Evolutionary conservation across 2,329 filamentous ascomycete genomes (phyloP).

Genomic region (Cordyceps farinosa): DNA sequence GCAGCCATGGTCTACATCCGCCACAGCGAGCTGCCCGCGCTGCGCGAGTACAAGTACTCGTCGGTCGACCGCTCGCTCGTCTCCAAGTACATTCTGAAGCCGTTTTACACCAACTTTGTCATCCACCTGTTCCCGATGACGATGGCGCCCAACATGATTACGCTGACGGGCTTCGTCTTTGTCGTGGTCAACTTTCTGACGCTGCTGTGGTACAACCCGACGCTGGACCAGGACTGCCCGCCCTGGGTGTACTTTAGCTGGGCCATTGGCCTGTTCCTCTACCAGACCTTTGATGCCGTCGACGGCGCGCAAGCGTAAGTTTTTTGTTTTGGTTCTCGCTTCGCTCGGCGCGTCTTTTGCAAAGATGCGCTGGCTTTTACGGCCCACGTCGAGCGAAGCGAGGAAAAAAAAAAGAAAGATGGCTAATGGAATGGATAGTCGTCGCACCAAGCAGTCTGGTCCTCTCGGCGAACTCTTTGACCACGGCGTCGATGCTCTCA

Average conservation of each 20-base stretch:
- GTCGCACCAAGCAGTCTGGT: slow-evolving; percentile 86
- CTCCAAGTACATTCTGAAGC: slow-evolving; percentile 92
- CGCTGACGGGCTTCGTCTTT: slow-evolving; percentile 84
- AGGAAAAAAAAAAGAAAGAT: background rate
- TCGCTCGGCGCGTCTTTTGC: slow-evolving; percentile 4
- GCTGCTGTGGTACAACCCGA: slow-evolving; percentile 93
- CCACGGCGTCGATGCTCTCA: slow-evolving; percentile 94
- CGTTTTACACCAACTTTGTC: slow-evolving; percentile 92
- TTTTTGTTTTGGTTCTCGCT: slow-evolving; percentile 1
- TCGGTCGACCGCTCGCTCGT: slow-evolving; percentile 84
- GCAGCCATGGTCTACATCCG: slow-evolving; percentile 87
- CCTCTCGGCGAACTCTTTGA: slow-evolving; percentile 96
- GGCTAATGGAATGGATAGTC: slow-evolving; percentile 42
- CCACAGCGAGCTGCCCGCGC: slow-evolving; percentile 79
- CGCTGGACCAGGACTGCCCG: slow-evolving; percentile 87
- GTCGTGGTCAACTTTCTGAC: slow-evolving; percentile 87
- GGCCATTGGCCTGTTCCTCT: slow-evolving; percentile 85
- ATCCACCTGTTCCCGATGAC: slow-evolving; percentile 92
- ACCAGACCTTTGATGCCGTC: slow-evolving; percentile 97
- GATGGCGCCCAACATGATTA: slow-evolving; percentile 90
- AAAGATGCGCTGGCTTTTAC: background rate
- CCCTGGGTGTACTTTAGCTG: slow-evolving; percentile 93
- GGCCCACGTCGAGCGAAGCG: slow-evolving; percentile 11
- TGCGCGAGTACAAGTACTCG: slow-evolving; percentile 95
- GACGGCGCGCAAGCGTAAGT: slow-evolving; percentile 89